phyloP scores from a whole-genome alignment of 1,139 yeast genomes.

The Candida anutae region DNA sequence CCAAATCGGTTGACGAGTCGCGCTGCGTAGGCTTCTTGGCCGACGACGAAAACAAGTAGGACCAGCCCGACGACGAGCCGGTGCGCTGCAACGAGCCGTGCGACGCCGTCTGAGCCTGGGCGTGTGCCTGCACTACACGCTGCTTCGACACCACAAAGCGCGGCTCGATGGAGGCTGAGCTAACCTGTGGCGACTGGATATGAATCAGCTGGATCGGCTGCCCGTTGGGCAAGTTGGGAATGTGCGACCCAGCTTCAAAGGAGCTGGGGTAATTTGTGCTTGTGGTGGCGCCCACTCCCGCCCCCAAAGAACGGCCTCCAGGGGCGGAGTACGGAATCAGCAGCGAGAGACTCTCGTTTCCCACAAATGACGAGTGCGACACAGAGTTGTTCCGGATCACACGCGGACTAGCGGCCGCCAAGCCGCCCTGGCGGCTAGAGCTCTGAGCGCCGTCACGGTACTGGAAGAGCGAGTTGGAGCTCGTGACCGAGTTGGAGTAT shows the following conservation, averaged over 20 bases:
- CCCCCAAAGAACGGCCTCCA: constrained; percentile 31
- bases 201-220: constrained; percentile 54
- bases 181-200: constrained; percentile 62
- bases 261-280: constrained; percentile 4
- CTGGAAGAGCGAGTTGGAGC: constrained; percentile 7
- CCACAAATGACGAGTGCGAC: constrained; percentile 33
- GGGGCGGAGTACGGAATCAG: constrained; percentile 72
- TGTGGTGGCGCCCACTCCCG: constrained; percentile 1
- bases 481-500: constrained; percentile 9
- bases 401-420: constrained; percentile 28
- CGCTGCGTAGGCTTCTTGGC: constrained; percentile 21
- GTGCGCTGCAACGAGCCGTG: constrained; percentile 27
- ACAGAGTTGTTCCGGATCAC: constrained; percentile 37
- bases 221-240: constrained; percentile 44
- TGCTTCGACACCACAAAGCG: constrained; percentile 69
- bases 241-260: constrained; percentile 15
- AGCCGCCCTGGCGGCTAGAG: constrained; percentile 17
- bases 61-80: constrained; percentile 43
- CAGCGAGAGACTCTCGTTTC: constrained; percentile 45
- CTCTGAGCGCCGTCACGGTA: constrained; percentile 15
- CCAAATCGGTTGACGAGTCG: constrained; percentile 36
- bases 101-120: constrained; percentile 27
- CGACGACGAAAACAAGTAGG: constrained; percentile 30
- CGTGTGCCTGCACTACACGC: constrained; percentile 54
- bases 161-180: constrained; percentile 51